Evolutionary conservation across 805 yeast genomes (phyloP), one percentile per base, ranked within the genome.

Genomic region (Lipomyces spencermartinsiae): DNA sequence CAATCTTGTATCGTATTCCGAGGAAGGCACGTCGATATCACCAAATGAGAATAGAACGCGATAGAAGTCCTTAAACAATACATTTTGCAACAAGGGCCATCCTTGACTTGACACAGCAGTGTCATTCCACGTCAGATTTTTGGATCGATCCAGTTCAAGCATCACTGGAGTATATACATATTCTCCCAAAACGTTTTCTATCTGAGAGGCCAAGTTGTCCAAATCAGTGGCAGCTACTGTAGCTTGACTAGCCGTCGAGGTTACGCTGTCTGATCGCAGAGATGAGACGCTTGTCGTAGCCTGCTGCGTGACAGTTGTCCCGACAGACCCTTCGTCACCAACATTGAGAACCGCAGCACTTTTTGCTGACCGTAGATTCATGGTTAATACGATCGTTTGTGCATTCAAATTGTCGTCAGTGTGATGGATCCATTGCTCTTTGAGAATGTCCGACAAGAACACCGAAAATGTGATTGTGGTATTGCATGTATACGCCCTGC

Each of bases 31-130:
- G 6, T 68, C 64, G 8, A 68, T 61, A 9, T 53, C 58, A 12
- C 72, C 72, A 34, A 61, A 69, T 14, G 68, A 60, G 37, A 69
- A 69, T 53, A 68, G n/a, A 8, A 69, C 22, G 3, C 72, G 65
- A n/a, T 63, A 55, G 35, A 55, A 65, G 12, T 35, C 58, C 16
- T 25, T 19, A n/a, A 67, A 67, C 31, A 67, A 12, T 22, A 69
- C 58, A 31, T 59, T 56, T 10, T 69, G 58, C 29, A 64, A 35
- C 25, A 69, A 34, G 8, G 72, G 72, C 72, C 72, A 69, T 12
- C 72, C 72, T 1, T 25, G 34, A 4, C 46, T 16, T 10, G 71
- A 61, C n/a, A 22, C 22, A 34, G 66, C 72, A 12, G 68, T 60
- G 29, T 60, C 62, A 33, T 63, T 63, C 70, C 70, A 69, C 22